Percentiles rank a stretch among this genome's conserved stretches.
Evolutionary conservation across 192 early-diverging fungal species (phyloP).

Genomic region (Spizellomyces punctatus): DNA sequence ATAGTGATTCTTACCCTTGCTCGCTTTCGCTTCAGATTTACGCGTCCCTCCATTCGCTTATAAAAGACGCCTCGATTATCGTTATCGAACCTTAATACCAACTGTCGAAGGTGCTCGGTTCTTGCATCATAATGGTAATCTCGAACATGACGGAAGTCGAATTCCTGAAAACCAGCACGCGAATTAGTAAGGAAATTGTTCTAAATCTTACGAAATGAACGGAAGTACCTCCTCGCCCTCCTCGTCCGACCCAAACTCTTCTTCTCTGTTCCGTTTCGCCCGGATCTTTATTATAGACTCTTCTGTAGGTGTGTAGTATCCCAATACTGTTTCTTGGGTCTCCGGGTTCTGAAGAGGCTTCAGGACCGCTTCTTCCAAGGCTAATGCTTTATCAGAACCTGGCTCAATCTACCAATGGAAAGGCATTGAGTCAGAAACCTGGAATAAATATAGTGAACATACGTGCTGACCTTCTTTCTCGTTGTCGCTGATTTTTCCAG

Average conservation of each 20-base stretch:
- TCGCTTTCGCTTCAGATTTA: conserved; percentile 23
- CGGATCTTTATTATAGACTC: conserved; percentile 2
- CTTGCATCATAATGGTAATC: conserved; percentile 15
- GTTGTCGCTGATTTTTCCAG: conserved; percentile 17
- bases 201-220: too few species aligned
- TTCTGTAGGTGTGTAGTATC: conserved; percentile 17
- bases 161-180: background rate
- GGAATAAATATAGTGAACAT: background rate
- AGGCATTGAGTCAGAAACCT: background rate
- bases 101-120: conserved; percentile 1
- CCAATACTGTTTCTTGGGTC: conserved; percentile 22
- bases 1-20: conserved; percentile 24
- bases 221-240: too few species aligned
- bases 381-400: conserved; percentile 13
- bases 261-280: background rate
- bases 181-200: too few species aligned
- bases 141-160: conserved; percentile 12
- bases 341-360: conserved; percentile 25
- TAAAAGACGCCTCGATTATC: conserved; percentile 14
- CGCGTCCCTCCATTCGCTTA: conserved; percentile 12
- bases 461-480: conserved; percentile 7
- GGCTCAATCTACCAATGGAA: background rate
- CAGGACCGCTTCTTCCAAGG: conserved; percentile 18
- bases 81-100: conserved; percentile 13
- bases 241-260: background rate